Base-by-base conservation (phyloP, 202 grass and related monocot genomes). In the Alloteropsis angusta region DNA sequence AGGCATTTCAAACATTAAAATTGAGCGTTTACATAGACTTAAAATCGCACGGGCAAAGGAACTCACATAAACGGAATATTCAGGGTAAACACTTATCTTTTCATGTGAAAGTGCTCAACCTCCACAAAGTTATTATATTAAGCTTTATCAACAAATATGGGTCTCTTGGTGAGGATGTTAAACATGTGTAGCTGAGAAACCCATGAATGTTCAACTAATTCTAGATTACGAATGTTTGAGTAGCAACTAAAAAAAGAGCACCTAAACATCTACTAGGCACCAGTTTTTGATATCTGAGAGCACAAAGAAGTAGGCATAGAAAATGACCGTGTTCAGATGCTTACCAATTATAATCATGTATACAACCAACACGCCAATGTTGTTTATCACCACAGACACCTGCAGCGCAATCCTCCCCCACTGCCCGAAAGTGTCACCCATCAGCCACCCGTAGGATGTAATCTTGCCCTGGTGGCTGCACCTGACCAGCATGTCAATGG, bases 271-370 rank as follows among this genome's bases (percentile, higher is more conserved):
- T 42, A 16, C 1, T 46, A 80, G 17, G 32, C 22, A 75, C n/a
- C n/a, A n/a, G n/a, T n/a, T n/a, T n/a, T n/a, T n/a, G n/a, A n/a
- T 74, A 79, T 8, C 13, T 41, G 41, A 74, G 46, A n/a, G 14
- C 9, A 43, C 14, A 79, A n/a, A n/a, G n/a, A n/a, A n/a, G n/a
- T n/a, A n/a, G n/a, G n/a, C n/a, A n/a, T n/a, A n/a, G n/a, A n/a
- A n/a, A n/a, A n/a, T n/a, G n/a, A n/a, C n/a, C n/a, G n/a, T n/a
- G n/a, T n/a, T n/a, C n/a, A n/a, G n/a, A 52, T 74, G 26, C 15
- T 37, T 93, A 98, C 96, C 90, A 15, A 95, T 91, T 37, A 98
- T 95, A 45, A 98, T 98, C 89, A 98, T 89, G 76, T 98, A 98
- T 15, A 98, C 96, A 82, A 98, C 87, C 81, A 98, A 69, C 62